A percentile compares a stretch with the other conserved stretches of the same genome.
Evolutionary conservation across 75 land plant genomes (phyloP).

Genomic region (Isoetes taiwanensis): DNA sequence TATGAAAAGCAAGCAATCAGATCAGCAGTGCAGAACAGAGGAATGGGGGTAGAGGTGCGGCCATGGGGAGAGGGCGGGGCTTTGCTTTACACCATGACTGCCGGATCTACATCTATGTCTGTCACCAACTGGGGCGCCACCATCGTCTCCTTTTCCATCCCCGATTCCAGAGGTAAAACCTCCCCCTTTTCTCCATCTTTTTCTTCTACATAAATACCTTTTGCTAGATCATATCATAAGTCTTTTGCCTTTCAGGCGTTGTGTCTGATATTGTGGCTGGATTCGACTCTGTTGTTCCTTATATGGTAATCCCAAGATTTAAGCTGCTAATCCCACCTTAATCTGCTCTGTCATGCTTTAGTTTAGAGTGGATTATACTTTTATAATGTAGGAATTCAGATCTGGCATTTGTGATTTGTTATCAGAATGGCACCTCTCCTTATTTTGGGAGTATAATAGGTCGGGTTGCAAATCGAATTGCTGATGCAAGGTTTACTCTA

Average conservation of each 20-base stretch:
- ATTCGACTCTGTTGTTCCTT: slow-evolving; percentile 76
- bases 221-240: too few species aligned
- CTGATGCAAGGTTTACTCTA: slow-evolving; percentile 33
- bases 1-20: too few species aligned
- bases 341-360: neutral
- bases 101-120: slow-evolving; percentile 47
- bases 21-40: too few species aligned
- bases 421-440: slow-evolving; percentile 6
- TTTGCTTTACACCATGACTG: slow-evolving; percentile 35
- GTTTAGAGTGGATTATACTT: neutral
- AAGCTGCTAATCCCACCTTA: neutral
- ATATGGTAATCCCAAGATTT: slow-evolving; percentile 36
- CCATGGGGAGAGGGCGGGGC: slow-evolving; percentile 12
- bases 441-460: slow-evolving; percentile 68
- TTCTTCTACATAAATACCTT: too few species aligned
- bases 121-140: slow-evolving; percentile 72
- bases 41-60: too few species aligned
- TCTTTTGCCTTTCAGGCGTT: slow-evolving; percentile 58
- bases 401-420: neutral
- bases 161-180: slow-evolving; percentile 49
- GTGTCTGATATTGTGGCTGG: slow-evolving; percentile 83
- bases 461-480: slow-evolving; percentile 67
- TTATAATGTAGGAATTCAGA: neutral
- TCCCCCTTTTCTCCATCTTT: neutral
- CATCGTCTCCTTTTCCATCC: slow-evolving; percentile 60